Evolutionary conservation across 345 rosid genomes (phyloP).

Genomic region (Toxicodendron radicans): DNA sequence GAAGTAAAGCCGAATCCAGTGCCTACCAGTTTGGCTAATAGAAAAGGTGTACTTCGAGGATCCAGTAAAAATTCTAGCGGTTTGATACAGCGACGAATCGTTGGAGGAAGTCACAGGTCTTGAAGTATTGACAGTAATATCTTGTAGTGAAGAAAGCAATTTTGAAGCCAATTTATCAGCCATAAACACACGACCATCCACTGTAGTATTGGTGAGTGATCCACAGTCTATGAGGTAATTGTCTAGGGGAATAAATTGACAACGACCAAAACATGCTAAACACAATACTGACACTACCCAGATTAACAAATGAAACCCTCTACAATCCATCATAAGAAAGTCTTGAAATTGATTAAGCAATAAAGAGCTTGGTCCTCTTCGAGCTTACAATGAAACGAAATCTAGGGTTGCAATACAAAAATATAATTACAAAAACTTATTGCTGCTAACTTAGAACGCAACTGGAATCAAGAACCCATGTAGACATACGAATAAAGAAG

Average conservation of each 20-base stretch:
- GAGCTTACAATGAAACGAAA: conserved; percentile 10
- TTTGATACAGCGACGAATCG: conserved; percentile 58
- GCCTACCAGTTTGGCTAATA: conserved; percentile 55
- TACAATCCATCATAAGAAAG: conserved; percentile 41
- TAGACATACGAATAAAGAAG: background rate
- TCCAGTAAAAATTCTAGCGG: conserved; percentile 67
- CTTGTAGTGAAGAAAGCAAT: conserved; percentile 43
- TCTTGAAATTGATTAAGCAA: conserved; percentile 20
- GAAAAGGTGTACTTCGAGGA: conserved; percentile 64
- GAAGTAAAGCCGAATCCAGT: conserved; percentile 91
- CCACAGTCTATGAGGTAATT: conserved; percentile 84
- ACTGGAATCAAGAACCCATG: conserved; percentile 13
- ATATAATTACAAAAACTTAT: background rate
- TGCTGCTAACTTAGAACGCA: background rate
- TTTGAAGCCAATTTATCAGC: conserved; percentile 61
- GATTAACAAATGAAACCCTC: conserved; percentile 31
- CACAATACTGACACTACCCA: conserved; percentile 43
- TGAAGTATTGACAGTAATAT: conserved; percentile 43
- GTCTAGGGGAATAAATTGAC: conserved; percentile 57
- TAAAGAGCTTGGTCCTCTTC: background rate
- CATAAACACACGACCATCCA: conserved; percentile 55
- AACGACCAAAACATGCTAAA: conserved; percentile 44
- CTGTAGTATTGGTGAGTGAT: conserved; percentile 54
- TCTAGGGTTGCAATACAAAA: conserved; percentile 10
- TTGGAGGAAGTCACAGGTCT: conserved; percentile 34